phyloP scores from a whole-genome alignment of 192 early-diverging fungal genomes.

The Podila minutissima region DNA sequence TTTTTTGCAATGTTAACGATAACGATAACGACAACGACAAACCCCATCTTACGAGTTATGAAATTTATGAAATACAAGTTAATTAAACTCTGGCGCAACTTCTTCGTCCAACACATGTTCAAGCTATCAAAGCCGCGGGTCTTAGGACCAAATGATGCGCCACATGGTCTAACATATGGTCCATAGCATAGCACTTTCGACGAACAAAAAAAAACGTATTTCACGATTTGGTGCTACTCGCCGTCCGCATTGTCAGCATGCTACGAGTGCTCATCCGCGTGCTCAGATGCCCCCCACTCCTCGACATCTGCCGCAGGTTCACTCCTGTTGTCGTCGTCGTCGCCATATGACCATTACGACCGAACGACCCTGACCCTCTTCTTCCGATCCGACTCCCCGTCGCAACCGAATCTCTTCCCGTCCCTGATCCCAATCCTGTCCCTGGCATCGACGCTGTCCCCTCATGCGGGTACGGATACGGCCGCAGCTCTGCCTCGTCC shows the following conservation, averaged over 20 bases:
- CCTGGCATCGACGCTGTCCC: neutral
- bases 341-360: neutral
- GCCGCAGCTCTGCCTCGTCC: conserved; percentile 6
- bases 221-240: conserved; percentile 9
- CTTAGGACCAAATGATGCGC: no score
- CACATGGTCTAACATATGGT: no score
- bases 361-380: neutral
- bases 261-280: conserved; percentile 13
- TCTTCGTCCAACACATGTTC: no score
- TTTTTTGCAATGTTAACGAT: neutral
- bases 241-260: conserved; percentile 23
- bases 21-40: no score
- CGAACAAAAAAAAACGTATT: no score
- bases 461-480: neutral
- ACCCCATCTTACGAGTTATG: no score
- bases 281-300: conserved; percentile 4
- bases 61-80: no score
- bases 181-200: no score
- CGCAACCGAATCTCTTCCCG: neutral
- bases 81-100: no score
- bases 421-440: neutral
- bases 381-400: neutral
- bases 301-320: conserved; percentile 1
- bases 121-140: no score
- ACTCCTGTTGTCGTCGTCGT: no score